Evolutionary conservation across 2,329 filamentous ascomycete species (phyloP).

Genomic region (Phaeosphaeria sp.): DNA sequence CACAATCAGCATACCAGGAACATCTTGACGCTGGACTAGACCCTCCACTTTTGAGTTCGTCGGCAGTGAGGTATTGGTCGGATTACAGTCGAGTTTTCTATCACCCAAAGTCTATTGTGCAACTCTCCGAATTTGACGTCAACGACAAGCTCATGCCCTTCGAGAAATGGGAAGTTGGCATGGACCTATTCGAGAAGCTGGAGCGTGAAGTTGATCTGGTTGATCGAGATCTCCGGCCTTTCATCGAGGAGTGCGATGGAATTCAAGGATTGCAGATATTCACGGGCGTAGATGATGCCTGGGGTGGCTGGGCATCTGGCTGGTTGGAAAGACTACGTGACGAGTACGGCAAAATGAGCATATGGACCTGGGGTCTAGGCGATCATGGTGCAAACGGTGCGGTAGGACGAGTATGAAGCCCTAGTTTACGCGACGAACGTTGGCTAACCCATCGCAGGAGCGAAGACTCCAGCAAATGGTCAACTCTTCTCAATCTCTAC

Average conservation of each 20-base stretch:
- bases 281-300: conserved; percentile 60
- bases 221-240: conserved; percentile 85
- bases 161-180: conserved; percentile 64
- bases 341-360: conserved; percentile 85
- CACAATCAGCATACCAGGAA: conserved; percentile 76
- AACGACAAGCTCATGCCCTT: conserved; percentile 82
- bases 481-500: conserved; percentile 77
- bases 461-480: conserved; percentile 69
- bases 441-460: conserved; percentile 53
- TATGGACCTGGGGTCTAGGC: conserved; percentile 88
- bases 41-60: conserved; percentile 68
- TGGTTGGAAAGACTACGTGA: conserved; percentile 74
- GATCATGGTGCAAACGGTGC: conserved; percentile 52
- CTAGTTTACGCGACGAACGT: neutral
- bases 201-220: conserved; percentile 74
- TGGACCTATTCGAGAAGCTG: conserved; percentile 50
- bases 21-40: conserved; percentile 75
- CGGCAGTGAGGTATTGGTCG: conserved; percentile 91
- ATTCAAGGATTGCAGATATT: conserved; percentile 82
- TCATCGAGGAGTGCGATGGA: conserved; percentile 91
- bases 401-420: conserved; percentile 48
- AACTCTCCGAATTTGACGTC: conserved; percentile 81
- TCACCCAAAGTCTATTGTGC: conserved; percentile 85
- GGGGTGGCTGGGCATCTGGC: conserved; percentile 54
- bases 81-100: conserved; percentile 94